Evolutionary conservation across 2,329 filamentous ascomycete genomes (phyloP).

Genomic region (Juglanconis oblonga): DNA sequence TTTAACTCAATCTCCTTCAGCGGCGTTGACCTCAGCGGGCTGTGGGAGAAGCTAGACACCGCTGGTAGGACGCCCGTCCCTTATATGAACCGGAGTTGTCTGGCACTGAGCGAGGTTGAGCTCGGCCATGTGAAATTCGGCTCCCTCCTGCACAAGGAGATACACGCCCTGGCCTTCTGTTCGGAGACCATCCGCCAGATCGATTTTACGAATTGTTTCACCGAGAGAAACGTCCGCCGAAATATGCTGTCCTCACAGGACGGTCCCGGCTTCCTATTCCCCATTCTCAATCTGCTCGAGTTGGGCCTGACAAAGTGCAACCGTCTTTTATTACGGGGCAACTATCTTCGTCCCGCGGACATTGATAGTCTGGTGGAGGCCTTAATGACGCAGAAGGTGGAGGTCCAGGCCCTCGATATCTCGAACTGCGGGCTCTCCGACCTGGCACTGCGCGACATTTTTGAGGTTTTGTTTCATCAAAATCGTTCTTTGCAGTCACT

Average conservation of each 20-base stretch:
- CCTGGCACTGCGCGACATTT: constrained; percentile 43
- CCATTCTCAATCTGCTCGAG: constrained; percentile 45
- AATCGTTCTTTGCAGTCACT: constrained; percentile 44
- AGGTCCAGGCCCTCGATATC: constrained; percentile 47
- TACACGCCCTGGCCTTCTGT: constrained; percentile 54
- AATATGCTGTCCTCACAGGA: constrained; percentile 9
- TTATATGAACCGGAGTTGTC: constrained; percentile 50
- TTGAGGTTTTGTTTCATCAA: constrained; percentile 45
- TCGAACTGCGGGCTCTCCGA: constrained; percentile 52
- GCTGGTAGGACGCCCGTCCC: constrained; percentile 44
- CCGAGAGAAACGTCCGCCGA: constrained; percentile 21
- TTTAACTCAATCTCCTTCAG: constrained; percentile 57
- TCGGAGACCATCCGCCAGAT: constrained; percentile 54
- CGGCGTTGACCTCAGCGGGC: constrained; percentile 46
- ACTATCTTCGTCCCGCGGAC: constrained; percentile 43
- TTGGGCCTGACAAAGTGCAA: constrained; percentile 46
- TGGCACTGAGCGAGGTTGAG: constrained; percentile 47
- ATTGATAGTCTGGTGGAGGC: constrained; percentile 42
- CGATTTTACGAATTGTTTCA: constrained; percentile 45
- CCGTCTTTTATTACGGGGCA: constrained; percentile 49
- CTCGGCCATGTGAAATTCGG: constrained; percentile 46
- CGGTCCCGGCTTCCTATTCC: constrained; percentile 29
- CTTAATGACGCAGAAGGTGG: constrained; percentile 28
- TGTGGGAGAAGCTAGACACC: constrained; percentile 41
- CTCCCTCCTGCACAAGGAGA: constrained; percentile 52